Evolutionary conservation across 2,329 filamentous ascomycete genomes (phyloP), one percentile per base, ranked within the genome.

Genomic region (Ascochyta koolunga): DNA sequence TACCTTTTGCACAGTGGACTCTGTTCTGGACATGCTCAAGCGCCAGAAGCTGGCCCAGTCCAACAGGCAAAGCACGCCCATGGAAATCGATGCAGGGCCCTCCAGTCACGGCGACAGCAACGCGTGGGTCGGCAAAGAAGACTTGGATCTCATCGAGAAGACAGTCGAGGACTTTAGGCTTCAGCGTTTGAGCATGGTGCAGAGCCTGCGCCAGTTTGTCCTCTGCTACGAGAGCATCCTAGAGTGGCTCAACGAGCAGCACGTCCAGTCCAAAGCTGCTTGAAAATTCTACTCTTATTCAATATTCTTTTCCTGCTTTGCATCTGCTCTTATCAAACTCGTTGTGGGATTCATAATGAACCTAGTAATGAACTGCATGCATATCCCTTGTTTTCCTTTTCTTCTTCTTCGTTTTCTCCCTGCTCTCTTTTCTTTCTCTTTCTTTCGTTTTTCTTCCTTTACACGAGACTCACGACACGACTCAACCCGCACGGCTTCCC

Each of bases 1-100:
- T 3, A 93, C 95, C 0, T 99, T 98, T 70, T 98, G 95, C 73
- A 96, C 95, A 0, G 92, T 98, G 15, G 95, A 98, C 72, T 93
- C 89, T 33, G 95, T 98, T 8, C 88, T 98, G 51, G 93, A 97
- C 75, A 96, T 97, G 90, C 79, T 99, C 56, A 96, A 96, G 78
- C 86, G 90, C n/a, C 92, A 96, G 74, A 83, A 79, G 18, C 72
- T 75, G 55, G 76, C 76, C 25, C 65, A 64, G 4, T 71, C 68
- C 7, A 46, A 49, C 2, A 65, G 74, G 3, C 68, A 76, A 40
- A 60, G 52, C 7, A 75, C 73, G 3, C 77, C 79, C 0, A 83
- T 83, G 80, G 78, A 64, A 6, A 39, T 67, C 22, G 64, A 67
- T 32, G 22, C 44, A 7, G 54, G 50, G 15, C 50, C 50, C 37